phyloP scores from a whole-genome alignment of 2,329 filamentous ascomycete species.

The Tolypocladium paradoxum region DNA sequence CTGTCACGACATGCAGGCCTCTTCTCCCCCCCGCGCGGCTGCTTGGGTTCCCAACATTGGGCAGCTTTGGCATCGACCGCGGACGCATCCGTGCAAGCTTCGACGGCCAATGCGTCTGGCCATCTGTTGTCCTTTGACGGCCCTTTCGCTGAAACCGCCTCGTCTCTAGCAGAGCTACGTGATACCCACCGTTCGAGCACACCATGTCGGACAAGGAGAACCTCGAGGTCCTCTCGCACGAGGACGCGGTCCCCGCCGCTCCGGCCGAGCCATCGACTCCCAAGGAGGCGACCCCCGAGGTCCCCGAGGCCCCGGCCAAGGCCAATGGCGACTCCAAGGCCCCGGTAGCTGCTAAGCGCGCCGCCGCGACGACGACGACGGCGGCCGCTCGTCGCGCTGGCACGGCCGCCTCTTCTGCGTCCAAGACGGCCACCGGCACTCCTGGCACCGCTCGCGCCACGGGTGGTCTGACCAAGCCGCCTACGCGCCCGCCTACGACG shows the following conservation, averaged over 20 bases:
- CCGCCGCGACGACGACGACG: conserved; percentile 19
- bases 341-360: conserved; percentile 24
- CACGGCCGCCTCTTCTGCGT: conserved; percentile 15
- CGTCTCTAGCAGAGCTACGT: not conserved
- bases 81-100: not conserved
- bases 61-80: not conserved
- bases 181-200: not conserved
- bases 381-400: conserved; percentile 22
- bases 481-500: conserved; percentile 33
- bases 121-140: not conserved
- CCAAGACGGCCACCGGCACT: conserved; percentile 6
- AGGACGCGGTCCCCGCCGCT: conserved; percentile 23
- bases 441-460: conserved; percentile 2
- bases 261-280: conserved; percentile 14
- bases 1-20: not conserved
- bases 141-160: not conserved
- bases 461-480: conserved; percentile 33
- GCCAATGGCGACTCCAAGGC: conserved; percentile 17
- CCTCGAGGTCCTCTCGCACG: conserved; percentile 32
- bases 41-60: not conserved
- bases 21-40: not conserved
- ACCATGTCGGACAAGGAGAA: conserved; percentile 38
- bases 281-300: conserved; percentile 16
- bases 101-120: not conserved
- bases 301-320: conserved; percentile 23